Conservation (phyloP, 352 stramenopile species). For the Phytophthora europaea region DNA sequence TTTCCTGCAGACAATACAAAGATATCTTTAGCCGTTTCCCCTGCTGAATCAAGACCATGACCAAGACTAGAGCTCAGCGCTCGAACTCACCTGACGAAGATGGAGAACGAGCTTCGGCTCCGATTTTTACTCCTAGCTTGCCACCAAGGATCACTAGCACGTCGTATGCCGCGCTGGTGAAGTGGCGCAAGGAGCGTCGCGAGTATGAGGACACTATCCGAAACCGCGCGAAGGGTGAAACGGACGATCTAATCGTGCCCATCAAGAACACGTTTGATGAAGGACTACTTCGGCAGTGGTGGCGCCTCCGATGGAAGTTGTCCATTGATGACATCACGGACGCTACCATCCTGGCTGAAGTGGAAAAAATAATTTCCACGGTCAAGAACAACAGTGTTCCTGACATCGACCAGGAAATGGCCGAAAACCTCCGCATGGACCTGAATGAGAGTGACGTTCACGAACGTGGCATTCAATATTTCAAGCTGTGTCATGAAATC, state of each 20-base stretch:
- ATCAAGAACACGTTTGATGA: background rate
- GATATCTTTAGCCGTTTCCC: background rate
- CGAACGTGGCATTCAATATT: too few relatives aligned
- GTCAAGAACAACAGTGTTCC: constrained; percentile 1
- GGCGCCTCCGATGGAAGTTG: background rate
- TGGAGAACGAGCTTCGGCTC: background rate
- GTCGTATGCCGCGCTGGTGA: constrained; percentile 1
- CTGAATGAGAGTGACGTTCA: too few relatives aligned
- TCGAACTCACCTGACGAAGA: too few relatives aligned
- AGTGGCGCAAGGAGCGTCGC: constrained; percentile 3
- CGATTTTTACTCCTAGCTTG: background rate
- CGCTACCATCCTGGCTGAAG: background rate
- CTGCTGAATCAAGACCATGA: background rate
- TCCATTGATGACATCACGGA: background rate
- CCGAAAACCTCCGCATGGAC: too few relatives aligned
- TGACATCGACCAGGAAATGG: background rate
- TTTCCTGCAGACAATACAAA: too few relatives aligned
- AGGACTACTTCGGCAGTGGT: background rate
- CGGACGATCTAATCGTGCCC: background rate
- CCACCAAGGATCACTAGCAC: constrained; percentile 1
- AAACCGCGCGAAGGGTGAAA: background rate
- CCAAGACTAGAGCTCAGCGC: background rate
- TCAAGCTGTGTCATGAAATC: background rate
- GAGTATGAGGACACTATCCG: constrained; percentile 1
- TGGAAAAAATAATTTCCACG: too few relatives aligned